These are phyloP conservation scores for Lophium mytilinum DNA, from an alignment of 495 filamentous ascomycete genomes.

Conservation along the genomic window DNA sequence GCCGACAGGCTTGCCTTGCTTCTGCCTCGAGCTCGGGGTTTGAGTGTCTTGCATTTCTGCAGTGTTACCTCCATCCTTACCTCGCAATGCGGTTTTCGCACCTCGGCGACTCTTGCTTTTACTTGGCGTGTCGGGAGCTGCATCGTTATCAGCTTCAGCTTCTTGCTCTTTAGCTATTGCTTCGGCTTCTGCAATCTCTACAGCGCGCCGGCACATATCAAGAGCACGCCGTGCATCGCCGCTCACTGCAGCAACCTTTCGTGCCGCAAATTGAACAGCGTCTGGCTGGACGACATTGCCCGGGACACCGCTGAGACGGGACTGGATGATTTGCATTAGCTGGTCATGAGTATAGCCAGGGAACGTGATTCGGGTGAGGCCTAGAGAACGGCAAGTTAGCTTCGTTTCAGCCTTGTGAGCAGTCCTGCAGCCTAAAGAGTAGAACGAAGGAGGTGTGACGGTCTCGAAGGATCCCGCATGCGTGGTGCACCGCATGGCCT, in stretches of 20 bases:
- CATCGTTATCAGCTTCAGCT: conserved; percentile 29
- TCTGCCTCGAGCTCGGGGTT: no score
- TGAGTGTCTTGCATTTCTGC: conserved; percentile 6
- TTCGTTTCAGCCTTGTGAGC: background rate
- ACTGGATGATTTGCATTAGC: conserved; percentile 94
- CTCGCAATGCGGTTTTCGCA: background rate
- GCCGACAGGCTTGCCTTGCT: conserved; percentile 25
- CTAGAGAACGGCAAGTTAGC: conserved; percentile 4
- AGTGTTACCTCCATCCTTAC: background rate
- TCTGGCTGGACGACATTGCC: conserved; percentile 88
- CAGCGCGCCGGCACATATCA: conserved; percentile 91
- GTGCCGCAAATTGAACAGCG: conserved; percentile 89
- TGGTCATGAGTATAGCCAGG: conserved; percentile 96
- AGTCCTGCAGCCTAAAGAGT: no score
- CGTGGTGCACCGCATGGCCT: background rate
- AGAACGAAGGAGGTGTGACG: no score
- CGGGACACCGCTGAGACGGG: conserved; percentile 74
- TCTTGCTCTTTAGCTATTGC: conserved; percentile 22
- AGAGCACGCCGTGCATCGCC: conserved; percentile 89
- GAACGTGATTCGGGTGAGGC: conserved; percentile 72
- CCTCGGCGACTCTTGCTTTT: conserved; percentile 28
- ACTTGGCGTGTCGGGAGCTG: conserved; percentile 36
- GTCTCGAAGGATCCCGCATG: background rate
- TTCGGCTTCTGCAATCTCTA: conserved; percentile 87
- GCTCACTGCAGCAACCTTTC: conserved; percentile 93